Conservation (phyloP, 108 stramenopile species). For the Pseudonitzschia multistriata region DNA sequence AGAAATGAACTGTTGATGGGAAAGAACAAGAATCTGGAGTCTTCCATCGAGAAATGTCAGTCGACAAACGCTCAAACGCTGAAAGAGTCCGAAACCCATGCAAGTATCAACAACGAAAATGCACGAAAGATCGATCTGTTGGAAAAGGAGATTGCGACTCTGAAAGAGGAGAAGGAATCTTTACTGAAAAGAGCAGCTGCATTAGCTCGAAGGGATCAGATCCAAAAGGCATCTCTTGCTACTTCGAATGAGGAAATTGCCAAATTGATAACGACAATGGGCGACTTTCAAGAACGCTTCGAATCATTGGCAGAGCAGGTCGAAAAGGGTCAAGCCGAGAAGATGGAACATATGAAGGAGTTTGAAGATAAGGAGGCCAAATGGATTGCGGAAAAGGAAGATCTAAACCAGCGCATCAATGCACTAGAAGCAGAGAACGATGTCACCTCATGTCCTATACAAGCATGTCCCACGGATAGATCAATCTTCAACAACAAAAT, state of each 20-base stretch:
- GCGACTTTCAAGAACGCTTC: conserved; percentile 10
- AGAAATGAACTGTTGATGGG: neutral
- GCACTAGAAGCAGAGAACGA: neutral
- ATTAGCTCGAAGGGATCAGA: conserved; percentile 5
- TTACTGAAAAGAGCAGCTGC: conserved; percentile 6
- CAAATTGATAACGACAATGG: conserved; percentile 5
- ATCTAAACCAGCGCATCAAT: neutral
- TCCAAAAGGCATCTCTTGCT: conserved; percentile 4
- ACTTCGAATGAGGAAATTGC: conserved; percentile 17
- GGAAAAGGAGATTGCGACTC: neutral
- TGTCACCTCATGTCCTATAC: neutral
- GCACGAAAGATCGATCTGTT: neutral
- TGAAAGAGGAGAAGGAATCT: conserved; percentile 4
- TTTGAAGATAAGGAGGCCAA: neutral
- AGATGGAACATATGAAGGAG: neutral
- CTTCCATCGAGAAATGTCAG: conserved; percentile 4
- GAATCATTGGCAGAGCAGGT: conserved; percentile 7
- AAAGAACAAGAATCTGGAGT: neutral
- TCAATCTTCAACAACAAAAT: neutral
- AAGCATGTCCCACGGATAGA: neutral
- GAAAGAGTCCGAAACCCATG: conserved; percentile 6
- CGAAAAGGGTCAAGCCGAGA: conserved; percentile 2
- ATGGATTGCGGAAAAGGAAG: neutral
- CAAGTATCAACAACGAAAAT: conserved; percentile 1
- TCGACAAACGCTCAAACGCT: neutral